Evolutionary conservation across 352 stramenopile genomes (phyloP), one percentile per base, ranked within the genome.

Genomic region (Globisporangium yorkense): DNA sequence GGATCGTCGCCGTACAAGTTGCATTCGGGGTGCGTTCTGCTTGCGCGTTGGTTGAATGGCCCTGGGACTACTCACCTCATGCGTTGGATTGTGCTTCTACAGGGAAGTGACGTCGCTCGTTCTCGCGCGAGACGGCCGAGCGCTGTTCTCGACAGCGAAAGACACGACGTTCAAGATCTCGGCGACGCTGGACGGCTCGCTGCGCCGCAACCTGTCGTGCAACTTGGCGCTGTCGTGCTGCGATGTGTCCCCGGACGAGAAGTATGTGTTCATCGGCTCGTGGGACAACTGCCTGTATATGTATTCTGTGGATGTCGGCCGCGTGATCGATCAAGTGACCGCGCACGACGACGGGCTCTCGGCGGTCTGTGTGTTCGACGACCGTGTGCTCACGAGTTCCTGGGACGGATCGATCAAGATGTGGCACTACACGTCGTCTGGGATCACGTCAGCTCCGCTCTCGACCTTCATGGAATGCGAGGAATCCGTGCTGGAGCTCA

Each of bases 221-320:
- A 88, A 88, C 39, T 27, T 91, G 10, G 81, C 81, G 16, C 55
- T 92, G n/a, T 87, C 80, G 12, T 90, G 82, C 47, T 92, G 83
- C 54, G 84, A 87, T 40, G 70, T 94, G 7, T 93, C 84, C 3
- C 63, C 68, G 0, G 84, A 93, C 49, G 86, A 95, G 64, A 92
- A 92, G 57, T 85, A 81, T 49, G 78, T 92, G 20, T 90, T 95
- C 39, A 72, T 95, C 54, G 84, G 84, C 5, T 92, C 82, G 18
- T 87, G 70, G 77, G 86, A 95, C 63, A 87, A 87, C 53, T 86
- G 77, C 48, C 74, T 95, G 41, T 93, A 93, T 70, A 94, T 95
- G 84, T 92, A 92, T 50, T 91, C 82, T 15, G 81, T 94, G 54
- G 86, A 94, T 29, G 78, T 84, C 16, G 86, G 86, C 0, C 83